Conservation (phyloP, 345 rosid genomes). For the Dimocarpus longan region DNA sequence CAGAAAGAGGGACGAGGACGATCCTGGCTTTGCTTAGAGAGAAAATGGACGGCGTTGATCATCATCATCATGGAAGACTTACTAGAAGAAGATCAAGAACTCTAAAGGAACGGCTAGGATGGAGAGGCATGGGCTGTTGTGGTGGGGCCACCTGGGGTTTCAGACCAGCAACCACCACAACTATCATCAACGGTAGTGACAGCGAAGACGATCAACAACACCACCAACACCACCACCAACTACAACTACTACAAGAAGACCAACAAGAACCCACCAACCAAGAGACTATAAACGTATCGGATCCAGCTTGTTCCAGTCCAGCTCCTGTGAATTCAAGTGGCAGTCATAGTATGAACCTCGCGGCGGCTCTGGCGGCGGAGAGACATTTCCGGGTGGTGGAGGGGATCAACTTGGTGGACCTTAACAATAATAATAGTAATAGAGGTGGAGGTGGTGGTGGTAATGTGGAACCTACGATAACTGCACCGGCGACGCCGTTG, state of each 20-base stretch:
- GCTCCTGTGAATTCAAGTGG: conserved; percentile 32
- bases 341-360: conserved; percentile 62
- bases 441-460: neutral
- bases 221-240: neutral
- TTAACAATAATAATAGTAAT: neutral
- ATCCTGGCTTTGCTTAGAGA: conserved; percentile 54
- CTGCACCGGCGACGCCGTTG: conserved; percentile 48
- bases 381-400: conserved; percentile 50
- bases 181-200: conserved; percentile 39
- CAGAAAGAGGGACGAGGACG: conserved; percentile 40
- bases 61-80: neutral
- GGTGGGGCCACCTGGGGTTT: conserved; percentile 71
- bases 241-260: neutral
- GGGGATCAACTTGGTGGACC: neutral
- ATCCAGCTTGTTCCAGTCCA: conserved; percentile 22
- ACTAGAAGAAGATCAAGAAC: conserved; percentile 45
- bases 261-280: conserved; percentile 2
- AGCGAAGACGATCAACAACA: conserved; percentile 32
- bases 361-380: conserved; percentile 88
- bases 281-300: conserved; percentile 10
- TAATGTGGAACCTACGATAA: neutral
- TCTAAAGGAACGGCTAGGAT: conserved; percentile 66
- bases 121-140: conserved; percentile 67
- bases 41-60: conserved; percentile 54
- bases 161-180: conserved; percentile 38